Evolutionary conservation across 2,329 filamentous ascomycete species (phyloP), one percentile per base, ranked within the genome.

Genomic region (Lasiodiplodia sp.): DNA sequence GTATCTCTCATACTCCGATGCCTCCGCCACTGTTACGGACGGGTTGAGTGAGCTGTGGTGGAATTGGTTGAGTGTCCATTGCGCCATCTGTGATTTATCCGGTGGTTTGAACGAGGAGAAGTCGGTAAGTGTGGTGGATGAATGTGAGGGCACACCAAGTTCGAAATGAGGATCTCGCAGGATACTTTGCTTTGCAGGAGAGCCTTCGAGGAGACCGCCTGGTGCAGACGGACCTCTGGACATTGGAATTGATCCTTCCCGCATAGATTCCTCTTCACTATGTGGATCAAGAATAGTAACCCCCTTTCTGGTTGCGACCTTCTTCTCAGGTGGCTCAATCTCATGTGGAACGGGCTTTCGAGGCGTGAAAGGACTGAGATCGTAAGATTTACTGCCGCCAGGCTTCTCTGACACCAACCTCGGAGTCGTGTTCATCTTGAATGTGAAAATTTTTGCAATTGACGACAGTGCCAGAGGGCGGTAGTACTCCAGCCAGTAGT

Each of bases 401-500:
- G 89, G 88, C 69, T 91, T 91, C 69, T 94, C 86, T 12, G 92
- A 91, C 38, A 95, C 91, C 76, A 95, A 94, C 70, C 91, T 92
- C 71, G 94, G 88, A 4, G 92, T 96, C 0, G 92, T 94, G 76
- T 95, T 97, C 87, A 98, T 92, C 76, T 92, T 94, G 80, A 92
- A 97, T 0, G 93, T 89, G 77, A 97, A 97, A 78, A 97, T 92
- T 77, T 97, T 99, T 16, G 90, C 87, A 72, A 98, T 93, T 0
- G 93, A 96, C 0, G 96, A 97, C 1, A 98, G 82, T 0, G 92
- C 92, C 8, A 92, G 86, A 0, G 96, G 96, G 16, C 94, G 90
- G 77, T 99, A 99, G 79, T 97, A 98, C 78, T 99, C 96, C 8
- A 96, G 85, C 96, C 96, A 99, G 79, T 97, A 99, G 79, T 98